phyloP scores from a whole-genome alignment of 2,329 filamentous ascomycete genomes.

The Graphiopsis chlorocephala region DNA sequence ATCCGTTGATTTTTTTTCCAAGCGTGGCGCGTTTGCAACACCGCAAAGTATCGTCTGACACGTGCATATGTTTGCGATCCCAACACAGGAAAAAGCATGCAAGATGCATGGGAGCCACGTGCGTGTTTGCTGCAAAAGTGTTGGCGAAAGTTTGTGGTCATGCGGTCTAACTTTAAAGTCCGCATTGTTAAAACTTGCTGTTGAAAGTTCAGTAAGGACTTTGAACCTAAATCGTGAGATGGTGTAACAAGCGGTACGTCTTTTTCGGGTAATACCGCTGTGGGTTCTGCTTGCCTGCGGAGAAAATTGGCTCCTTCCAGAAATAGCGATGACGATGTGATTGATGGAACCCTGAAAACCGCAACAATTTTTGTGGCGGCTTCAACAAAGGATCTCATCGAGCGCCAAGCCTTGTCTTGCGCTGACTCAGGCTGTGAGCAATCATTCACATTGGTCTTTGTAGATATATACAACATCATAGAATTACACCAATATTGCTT shows the following conservation, averaged over 20 bases:
- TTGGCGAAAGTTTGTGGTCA: not conserved
- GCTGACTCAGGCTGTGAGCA: constrained; percentile 14
- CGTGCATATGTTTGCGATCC: not conserved
- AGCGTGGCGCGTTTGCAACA: not conserved
- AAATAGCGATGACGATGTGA: not conserved
- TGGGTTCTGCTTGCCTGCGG: not conserved
- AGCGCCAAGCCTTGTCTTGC: not conserved
- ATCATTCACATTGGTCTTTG: not conserved
- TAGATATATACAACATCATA: constrained; percentile 1
- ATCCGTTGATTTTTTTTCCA: not conserved
- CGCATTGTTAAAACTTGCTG: too few relatives aligned
- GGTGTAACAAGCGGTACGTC: not conserved
- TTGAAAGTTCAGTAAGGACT: too few relatives aligned
- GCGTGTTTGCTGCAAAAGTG: not conserved
- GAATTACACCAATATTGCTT: not conserved
- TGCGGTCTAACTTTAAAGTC: too few relatives aligned
- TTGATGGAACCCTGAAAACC: not conserved
- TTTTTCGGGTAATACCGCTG: not conserved
- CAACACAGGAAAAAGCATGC: not conserved
- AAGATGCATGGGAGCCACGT: not conserved
- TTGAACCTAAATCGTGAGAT: too few relatives aligned
- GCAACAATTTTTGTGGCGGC: not conserved
- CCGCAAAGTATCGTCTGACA: not conserved
- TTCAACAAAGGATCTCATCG: not conserved
- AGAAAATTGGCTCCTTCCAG: not conserved